Evolutionary conservation across 2,329 filamentous ascomycete genomes (phyloP).

Genomic region (Claviceps sp.): DNA sequence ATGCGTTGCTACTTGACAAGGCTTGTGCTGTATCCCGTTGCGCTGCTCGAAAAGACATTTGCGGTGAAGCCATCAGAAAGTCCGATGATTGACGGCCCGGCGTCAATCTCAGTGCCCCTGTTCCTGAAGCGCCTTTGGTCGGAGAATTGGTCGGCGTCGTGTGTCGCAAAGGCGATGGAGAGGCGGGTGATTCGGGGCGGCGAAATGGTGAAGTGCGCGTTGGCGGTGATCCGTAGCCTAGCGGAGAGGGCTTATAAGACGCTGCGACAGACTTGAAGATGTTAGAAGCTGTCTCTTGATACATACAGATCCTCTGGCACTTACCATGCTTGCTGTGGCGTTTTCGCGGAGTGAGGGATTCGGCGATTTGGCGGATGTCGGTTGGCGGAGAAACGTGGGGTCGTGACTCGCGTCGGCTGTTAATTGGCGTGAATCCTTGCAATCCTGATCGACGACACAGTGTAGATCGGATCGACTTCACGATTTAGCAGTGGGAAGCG

Average conservation of each 20-base stretch:
- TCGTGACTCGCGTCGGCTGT: slow-evolving; percentile 2
- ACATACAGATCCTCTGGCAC: slow-evolving; percentile 7
- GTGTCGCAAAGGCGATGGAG: slow-evolving; percentile 51
- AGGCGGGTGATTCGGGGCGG: slow-evolving; percentile 47
- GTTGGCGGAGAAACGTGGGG: slow-evolving; percentile 11
- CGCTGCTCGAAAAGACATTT: slow-evolving; percentile 16
- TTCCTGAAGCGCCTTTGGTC: slow-evolving; percentile 26
- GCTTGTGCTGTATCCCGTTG: slow-evolving; percentile 21
- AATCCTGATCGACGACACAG: background rate
- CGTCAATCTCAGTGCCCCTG: slow-evolving; percentile 21
- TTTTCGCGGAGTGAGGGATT: background rate
- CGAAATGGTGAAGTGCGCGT: slow-evolving; percentile 51
- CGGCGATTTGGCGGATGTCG: slow-evolving; percentile 2
- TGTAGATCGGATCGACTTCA: background rate
- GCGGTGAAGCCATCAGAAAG: slow-evolving; percentile 25
- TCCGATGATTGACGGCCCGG: slow-evolving; percentile 19
- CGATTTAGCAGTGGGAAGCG: background rate
- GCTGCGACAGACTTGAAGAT: slow-evolving; percentile 35
- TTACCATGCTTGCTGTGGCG: slow-evolving; percentile 18
- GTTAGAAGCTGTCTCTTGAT: slow-evolving; percentile 15
- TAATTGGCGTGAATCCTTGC: background rate
- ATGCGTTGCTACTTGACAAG: slow-evolving; percentile 35
- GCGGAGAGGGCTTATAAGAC: slow-evolving; percentile 56
- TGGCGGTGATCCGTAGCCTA: slow-evolving; percentile 54
- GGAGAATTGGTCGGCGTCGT: slow-evolving; percentile 52